These are phyloP conservation scores for Rubia balearica DNA, from an alignment of 305 asterid genomes.

Conservation along the genomic window DNA sequence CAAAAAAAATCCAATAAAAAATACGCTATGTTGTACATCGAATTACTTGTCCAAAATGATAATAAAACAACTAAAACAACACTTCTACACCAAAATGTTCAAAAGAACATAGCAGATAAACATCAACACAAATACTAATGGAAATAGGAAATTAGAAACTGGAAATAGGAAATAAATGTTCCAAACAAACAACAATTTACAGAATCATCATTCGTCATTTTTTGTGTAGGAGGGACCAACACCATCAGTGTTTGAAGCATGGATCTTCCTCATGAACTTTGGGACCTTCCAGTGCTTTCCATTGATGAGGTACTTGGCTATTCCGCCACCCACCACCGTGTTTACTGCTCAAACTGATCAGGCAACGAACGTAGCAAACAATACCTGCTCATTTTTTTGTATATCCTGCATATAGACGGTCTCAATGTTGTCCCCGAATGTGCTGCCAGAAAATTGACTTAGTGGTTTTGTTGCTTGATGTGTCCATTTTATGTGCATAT, in stretches of 20 bases:
- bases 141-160: neutral
- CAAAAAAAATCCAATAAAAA: too few relatives aligned
- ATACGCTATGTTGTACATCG: too few relatives aligned
- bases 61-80: too few relatives aligned
- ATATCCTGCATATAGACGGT: neutral
- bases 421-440: neutral
- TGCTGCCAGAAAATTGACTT: neutral
- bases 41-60: too few relatives aligned
- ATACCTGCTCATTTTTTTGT: slow-evolving; percentile 23
- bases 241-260: neutral
- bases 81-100: too few relatives aligned
- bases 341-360: slow-evolving; percentile 23
- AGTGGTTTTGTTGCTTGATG: neutral
- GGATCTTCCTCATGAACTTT: slow-evolving; percentile 37
- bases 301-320: slow-evolving; percentile 53
- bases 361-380: slow-evolving; percentile 50
- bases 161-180: too few relatives aligned
- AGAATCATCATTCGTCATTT: too few relatives aligned
- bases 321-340: slow-evolving; percentile 38
- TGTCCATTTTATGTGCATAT: too few relatives aligned
- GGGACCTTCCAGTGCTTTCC: slow-evolving; percentile 85
- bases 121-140: neutral
- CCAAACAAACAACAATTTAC: too few relatives aligned
- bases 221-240: neutral
- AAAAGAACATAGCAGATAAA: too few relatives aligned